Evolutionary conservation across 768 basidiomycete genomes (phyloP).

Genomic region (Leccinum variicolor): DNA sequence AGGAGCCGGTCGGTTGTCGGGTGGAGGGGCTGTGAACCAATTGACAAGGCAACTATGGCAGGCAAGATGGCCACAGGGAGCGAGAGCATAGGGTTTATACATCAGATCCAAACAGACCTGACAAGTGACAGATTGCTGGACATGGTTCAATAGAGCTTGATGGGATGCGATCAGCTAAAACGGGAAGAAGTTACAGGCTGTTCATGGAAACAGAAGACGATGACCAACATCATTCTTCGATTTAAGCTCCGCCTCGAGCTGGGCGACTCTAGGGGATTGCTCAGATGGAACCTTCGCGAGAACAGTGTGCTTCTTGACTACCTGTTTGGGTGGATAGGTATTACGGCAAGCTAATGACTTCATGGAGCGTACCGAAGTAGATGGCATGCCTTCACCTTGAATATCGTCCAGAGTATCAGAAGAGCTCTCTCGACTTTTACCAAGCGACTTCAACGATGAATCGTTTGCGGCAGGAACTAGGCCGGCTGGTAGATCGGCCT

Average conservation of each 20-base stretch:
- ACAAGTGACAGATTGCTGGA: constrained; percentile 67
- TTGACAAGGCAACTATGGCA: constrained; percentile 70
- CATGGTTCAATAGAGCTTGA: constrained; percentile 46
- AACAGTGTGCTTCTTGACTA: background rate
- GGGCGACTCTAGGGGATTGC: constrained; percentile 26
- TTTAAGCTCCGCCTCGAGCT: constrained; percentile 44
- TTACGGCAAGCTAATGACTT: background rate
- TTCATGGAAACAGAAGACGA: background rate
- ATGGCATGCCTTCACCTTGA: constrained; percentile 3
- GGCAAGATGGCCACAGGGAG: constrained; percentile 72
- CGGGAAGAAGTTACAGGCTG: background rate
- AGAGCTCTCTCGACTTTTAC: background rate
- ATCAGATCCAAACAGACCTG: constrained; percentile 78
- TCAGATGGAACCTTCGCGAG: background rate
- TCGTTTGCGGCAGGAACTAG: background rate
- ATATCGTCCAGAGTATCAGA: background rate
- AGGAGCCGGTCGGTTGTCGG: constrained; percentile 22
- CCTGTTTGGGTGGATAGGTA: constrained; percentile 13
- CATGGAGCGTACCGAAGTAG: constrained; percentile 13
- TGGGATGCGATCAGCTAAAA: constrained; percentile 50
- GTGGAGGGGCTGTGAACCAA: constrained; percentile 62
- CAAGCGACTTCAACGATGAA: background rate
- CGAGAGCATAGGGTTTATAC: constrained; percentile 68
- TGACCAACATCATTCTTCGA: constrained; percentile 37
- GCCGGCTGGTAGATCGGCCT: constrained; percentile 3